These are phyloP conservation scores for Artemisia argyi DNA, from an alignment of 129 eudicot genomes.

Conservation along the genomic window DNA sequence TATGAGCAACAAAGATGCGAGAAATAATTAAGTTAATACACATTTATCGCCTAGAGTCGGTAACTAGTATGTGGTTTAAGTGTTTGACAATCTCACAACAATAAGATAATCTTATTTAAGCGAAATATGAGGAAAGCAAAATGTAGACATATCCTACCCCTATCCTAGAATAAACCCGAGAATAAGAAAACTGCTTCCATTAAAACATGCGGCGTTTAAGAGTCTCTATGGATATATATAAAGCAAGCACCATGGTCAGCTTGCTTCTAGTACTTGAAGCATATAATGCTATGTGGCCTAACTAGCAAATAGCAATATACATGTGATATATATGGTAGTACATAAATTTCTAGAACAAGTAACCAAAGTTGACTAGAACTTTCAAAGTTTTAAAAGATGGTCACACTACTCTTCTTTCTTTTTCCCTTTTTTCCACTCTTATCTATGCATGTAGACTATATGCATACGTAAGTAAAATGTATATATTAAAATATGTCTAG, in stretches of 20 bases:
- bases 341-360: slow-evolving; percentile 20
- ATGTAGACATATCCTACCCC: too few relatives aligned
- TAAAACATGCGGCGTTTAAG: neutral
- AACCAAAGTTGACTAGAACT: slow-evolving; percentile 26
- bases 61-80: too few relatives aligned
- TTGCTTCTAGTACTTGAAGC: neutral
- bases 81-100: too few relatives aligned
- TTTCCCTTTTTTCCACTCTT: neutral
- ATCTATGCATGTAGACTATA: neutral
- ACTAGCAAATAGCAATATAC: neutral
- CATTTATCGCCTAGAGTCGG: too few relatives aligned
- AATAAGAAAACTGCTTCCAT: too few relatives aligned
- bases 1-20: too few relatives aligned
- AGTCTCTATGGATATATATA: neutral
- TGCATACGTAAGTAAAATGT: neutral
- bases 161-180: too few relatives aligned
- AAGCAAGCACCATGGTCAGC: neutral
- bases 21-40: too few relatives aligned
- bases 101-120: too few relatives aligned
- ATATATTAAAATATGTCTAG: too few relatives aligned
- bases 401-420: neutral
- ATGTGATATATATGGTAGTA: neutral
- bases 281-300: neutral
- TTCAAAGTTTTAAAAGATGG: slow-evolving; percentile 3
- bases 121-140: too few relatives aligned